Evolutionary conservation across 1,284 basidiomycete species (phyloP).

Genomic region (Earliella scabrosa): DNA sequence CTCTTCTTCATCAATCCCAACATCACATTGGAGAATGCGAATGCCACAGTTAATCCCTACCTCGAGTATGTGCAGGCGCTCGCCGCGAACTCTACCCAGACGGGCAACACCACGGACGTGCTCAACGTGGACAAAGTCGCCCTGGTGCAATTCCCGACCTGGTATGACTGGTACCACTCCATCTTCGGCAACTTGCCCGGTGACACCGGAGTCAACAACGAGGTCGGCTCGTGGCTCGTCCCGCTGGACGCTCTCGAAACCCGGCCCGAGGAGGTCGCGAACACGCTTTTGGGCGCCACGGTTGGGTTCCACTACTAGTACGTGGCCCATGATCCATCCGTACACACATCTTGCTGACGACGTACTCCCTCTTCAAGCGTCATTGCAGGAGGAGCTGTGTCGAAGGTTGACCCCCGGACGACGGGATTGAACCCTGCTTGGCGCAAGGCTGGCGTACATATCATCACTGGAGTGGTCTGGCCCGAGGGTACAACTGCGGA

Average conservation of each 20-base stretch:
- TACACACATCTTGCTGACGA: too few species aligned
- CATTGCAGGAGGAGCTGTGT: constrained; percentile 44
- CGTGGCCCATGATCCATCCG: too few species aligned
- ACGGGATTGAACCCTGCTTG: constrained; percentile 49
- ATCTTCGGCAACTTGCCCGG: neutral
- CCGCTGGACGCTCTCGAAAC: constrained; percentile 36
- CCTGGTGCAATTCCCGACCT: constrained; percentile 27
- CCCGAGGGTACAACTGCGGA: constrained; percentile 31
- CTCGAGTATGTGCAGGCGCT: constrained; percentile 31
- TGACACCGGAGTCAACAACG: constrained; percentile 16
- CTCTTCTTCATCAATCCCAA: constrained; percentile 32
- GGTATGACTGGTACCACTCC: constrained; percentile 32
- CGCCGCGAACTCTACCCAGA: constrained; percentile 17
- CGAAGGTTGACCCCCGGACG: constrained; percentile 37
- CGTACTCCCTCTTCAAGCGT: too few species aligned
- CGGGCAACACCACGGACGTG: constrained; percentile 18
- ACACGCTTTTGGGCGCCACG: constrained; percentile 31
- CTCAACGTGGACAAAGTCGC: constrained; percentile 6
- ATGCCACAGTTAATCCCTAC: constrained; percentile 37
- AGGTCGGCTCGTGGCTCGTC: constrained; percentile 44
- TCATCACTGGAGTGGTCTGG: constrained; percentile 36
- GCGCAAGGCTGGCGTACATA: constrained; percentile 42
- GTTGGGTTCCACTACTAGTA: constrained; percentile 21
- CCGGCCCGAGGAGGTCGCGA: constrained; percentile 32
- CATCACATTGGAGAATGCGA: constrained; percentile 35